A percentile compares a stretch with the other conserved stretches of the same genome.
Conservation (phyloP, 2,329 filamentous ascomycete genomes). For the Cordyceps fumosorosea region DNA sequence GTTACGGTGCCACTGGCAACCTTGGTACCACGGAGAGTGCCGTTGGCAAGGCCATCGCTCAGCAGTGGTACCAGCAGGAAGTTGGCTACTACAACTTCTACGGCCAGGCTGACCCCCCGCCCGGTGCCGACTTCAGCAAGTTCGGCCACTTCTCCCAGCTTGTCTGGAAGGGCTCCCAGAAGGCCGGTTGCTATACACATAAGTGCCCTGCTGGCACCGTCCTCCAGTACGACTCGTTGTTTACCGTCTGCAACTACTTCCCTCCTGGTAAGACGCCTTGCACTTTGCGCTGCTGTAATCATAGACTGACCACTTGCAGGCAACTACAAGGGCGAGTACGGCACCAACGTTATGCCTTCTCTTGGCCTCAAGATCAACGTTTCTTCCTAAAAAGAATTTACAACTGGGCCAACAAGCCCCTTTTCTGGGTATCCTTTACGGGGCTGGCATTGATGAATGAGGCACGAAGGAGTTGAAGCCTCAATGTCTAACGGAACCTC, state of each 20-base stretch:
- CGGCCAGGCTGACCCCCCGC: conserved; percentile 48
- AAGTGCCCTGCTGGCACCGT: conserved; percentile 54
- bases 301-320: conserved; percentile 29
- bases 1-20: conserved; percentile 40
- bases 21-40: conserved; percentile 33
- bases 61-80: conserved; percentile 93
- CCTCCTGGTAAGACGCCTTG: conserved; percentile 54
- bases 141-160: conserved; percentile 53
- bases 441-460: conserved; percentile 11
- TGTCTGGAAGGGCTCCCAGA: conserved; percentile 33
- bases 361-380: conserved; percentile 19
- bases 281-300: not conserved
- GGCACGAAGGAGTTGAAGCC: conserved; percentile 4
- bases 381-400: conserved; percentile 21
- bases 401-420: not conserved
- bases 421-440: conserved; percentile 5
- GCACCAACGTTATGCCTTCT: conserved; percentile 41
- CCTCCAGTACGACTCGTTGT: conserved; percentile 51
- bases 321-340: conserved; percentile 47
- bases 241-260: conserved; percentile 85
- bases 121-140: conserved; percentile 53
- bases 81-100: conserved; percentile 53
- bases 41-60: conserved; percentile 62
- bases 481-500: not conserved
- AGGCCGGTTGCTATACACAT: conserved; percentile 56